phyloP scores from a whole-genome alignment of 176 grass and related monocot species.

The Paspalum notatum region DNA sequence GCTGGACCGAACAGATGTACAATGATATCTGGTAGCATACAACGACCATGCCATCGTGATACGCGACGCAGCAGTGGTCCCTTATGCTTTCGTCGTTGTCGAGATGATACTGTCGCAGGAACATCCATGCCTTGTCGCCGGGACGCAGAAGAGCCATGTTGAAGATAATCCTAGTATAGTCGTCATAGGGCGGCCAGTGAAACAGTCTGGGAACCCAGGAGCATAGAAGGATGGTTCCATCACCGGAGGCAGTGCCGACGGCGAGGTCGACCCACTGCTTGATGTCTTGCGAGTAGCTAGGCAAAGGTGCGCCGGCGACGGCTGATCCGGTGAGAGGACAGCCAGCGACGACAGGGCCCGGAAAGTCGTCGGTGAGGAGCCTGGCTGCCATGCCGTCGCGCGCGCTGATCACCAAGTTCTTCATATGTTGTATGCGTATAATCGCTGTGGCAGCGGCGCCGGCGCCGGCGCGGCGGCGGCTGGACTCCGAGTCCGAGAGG shows the following conservation, averaged over 20 bases:
- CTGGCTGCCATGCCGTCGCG: background rate
- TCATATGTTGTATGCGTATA: background rate
- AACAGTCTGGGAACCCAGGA: background rate
- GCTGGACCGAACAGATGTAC: background rate
- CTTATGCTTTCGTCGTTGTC: too few relatives aligned
- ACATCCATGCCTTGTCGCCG: background rate
- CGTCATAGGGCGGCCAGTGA: too few relatives aligned
- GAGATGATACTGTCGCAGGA: background rate
- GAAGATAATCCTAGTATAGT: background rate
- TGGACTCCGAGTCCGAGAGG: background rate
- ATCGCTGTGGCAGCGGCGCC: background rate
- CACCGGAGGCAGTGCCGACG: too few relatives aligned
- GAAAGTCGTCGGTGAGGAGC: background rate
- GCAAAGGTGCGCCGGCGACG: background rate
- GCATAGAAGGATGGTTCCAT: background rate
- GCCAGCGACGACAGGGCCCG: background rate
- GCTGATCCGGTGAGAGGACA: background rate
- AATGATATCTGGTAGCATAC: background rate
- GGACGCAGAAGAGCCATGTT: background rate
- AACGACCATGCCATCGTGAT: background rate
- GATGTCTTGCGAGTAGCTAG: background rate
- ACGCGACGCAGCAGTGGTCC: background rate
- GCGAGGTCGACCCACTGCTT: too few relatives aligned
- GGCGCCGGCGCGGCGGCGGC: background rate
- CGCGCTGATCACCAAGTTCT: background rate